Base-by-base conservation (phyloP, 495 filamentous ascomycete species). In the Talaromyces thailandensis region DNA sequence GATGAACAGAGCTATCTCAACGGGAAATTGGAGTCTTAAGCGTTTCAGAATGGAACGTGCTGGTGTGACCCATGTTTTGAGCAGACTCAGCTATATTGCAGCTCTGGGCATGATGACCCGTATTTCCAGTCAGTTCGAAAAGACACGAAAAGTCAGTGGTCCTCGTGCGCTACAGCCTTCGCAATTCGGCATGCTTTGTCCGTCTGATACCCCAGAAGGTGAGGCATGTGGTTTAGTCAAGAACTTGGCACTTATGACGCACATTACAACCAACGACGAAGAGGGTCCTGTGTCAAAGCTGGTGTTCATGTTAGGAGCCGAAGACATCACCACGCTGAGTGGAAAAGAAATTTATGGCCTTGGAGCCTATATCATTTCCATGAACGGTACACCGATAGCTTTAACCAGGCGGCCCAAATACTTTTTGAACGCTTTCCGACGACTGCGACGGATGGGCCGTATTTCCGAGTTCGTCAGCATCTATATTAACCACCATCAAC, bases 81-180 rank as follows among this genome's bases (percentile, higher is more conserved):
- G 93, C 76, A 85, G 94, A 50, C 77, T 98, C 52, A 97, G 92
- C 72, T 99, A 96, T 69, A 96, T 98, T 75, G 90, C 89, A 66
- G 95, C 95, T 11, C 82, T 99, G n/a, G 95, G 95, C 61, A 98
- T 98, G 95, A 98, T 99, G 95, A 98, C 95, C 11, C 86, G 94
- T 67, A 98, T 98, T 66, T 93, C 86, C 76, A 95, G 90, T 83
- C 94, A 98, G 77, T 98, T 99, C 70, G 94, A 98, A 70, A 98
- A 98, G 80, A 96, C 93, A 2, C 78, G 94, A 65, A 99, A 99
- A 72, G 90, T 99, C 65, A 89, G 85, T 69, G 95, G 95, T 60
- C 94, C 94, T 67, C 86, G 94, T 80, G 94, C 95, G 9, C 79
- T 99, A 16, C 94, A 99, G 70, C 91, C 94, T 9, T 98, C 95